phyloP scores from a whole-genome alignment of 345 rosid genomes.

The Balakata baccata region DNA sequence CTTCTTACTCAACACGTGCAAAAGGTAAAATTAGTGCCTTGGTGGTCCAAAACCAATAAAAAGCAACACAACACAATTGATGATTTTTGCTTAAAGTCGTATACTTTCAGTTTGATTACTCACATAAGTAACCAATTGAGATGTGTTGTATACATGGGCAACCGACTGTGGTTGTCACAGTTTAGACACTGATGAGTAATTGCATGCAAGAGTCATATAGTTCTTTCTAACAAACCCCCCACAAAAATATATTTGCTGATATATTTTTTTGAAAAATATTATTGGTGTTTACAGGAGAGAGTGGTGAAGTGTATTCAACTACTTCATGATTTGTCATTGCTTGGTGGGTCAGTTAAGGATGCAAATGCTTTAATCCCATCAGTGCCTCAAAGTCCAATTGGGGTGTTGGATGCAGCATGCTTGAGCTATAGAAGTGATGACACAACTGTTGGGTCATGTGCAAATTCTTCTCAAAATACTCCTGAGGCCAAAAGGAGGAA shows the following conservation, averaged over 20 bases:
- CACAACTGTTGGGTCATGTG: conserved; percentile 39
- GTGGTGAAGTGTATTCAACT: conserved; percentile 43
- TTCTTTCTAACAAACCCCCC: too few species aligned
- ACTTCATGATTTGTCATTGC: conserved; percentile 33
- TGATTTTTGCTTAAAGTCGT: conserved; percentile 11
- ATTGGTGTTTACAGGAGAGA: conserved; percentile 45
- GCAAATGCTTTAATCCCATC: conserved; percentile 26
- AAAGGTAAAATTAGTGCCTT: conserved; percentile 42
- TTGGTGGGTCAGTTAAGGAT: conserved; percentile 26
- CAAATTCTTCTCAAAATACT: conserved; percentile 41
- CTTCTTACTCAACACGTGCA: conserved; percentile 39
- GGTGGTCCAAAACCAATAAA: conserved; percentile 20
- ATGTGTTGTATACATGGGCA: neutral
- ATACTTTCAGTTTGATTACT: conserved; percentile 21
- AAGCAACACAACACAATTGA: conserved; percentile 9
- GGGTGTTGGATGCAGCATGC: conserved; percentile 69
- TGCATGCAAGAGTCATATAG: too few species aligned
- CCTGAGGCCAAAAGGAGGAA: conserved; percentile 51
- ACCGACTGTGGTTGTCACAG: too few species aligned
- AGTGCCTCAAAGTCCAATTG: conserved; percentile 62
- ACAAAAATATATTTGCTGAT: too few species aligned
- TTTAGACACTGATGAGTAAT: too few species aligned
- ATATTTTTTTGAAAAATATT: neutral
- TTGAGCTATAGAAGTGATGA: conserved; percentile 63
- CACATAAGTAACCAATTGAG: neutral